Percentiles rank a stretch among this genome's conserved stretches.
These are phyloP conservation scores for Ophiostoma quercus DNA, from an alignment of 2,329 filamentous ascomycete species.

Conservation along the genomic window DNA sequence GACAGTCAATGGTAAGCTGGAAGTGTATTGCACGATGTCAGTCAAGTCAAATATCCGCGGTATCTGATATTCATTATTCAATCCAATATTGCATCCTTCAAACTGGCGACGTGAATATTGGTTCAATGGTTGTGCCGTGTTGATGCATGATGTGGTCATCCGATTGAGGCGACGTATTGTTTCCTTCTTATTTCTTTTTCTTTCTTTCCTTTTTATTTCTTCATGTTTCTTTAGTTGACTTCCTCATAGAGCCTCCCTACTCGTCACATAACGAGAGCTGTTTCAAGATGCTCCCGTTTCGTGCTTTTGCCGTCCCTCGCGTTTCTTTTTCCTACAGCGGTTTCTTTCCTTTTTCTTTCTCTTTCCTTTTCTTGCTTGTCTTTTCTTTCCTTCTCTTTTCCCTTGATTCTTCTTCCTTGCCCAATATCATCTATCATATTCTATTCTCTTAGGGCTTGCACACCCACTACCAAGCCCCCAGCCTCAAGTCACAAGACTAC, in stretches of 20 bases:
- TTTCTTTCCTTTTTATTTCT: background rate
- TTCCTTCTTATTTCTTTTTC: background rate
- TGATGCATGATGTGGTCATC: background rate
- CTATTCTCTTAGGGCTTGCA: background rate
- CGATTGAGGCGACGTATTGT: background rate
- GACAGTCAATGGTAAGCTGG: background rate
- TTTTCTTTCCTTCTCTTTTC: background rate
- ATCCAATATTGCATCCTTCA: background rate
- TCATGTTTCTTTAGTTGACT: background rate
- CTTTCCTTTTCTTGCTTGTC: background rate
- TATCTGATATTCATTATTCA: background rate
- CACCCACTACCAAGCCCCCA: background rate
- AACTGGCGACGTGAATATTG: background rate
- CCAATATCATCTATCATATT: background rate
- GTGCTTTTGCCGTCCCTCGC: background rate
- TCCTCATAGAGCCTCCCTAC: background rate
- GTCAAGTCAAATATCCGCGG: no score
- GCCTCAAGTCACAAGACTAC: conserved; percentile 2
- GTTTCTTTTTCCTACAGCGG: background rate
- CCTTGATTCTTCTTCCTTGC: background rate
- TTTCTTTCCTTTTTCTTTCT: background rate
- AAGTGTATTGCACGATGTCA: no score
- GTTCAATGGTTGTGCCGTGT: background rate
- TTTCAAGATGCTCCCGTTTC: conserved; percentile 4
- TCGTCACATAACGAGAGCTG: background rate